Evolutionary conservation across 2,329 filamentous ascomycete genomes (phyloP).

Genomic region (Talaromyces islandicus): DNA sequence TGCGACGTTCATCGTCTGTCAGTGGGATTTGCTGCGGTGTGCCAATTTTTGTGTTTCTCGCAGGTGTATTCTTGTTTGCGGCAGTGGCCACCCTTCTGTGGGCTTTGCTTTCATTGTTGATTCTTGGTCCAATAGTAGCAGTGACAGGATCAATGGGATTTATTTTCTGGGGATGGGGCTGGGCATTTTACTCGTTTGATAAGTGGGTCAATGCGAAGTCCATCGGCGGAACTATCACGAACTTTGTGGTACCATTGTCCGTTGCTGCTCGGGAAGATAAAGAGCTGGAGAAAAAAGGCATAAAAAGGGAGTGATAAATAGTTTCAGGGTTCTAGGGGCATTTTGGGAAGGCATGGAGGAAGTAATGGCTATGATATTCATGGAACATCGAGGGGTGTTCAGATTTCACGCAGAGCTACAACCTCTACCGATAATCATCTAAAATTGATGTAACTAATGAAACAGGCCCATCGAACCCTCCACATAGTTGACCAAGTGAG

Average conservation of each 20-base stretch:
- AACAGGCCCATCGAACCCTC: not conserved
- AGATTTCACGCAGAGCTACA: too few relatives aligned
- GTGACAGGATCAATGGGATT: constrained; percentile 24
- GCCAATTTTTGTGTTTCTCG: constrained; percentile 27
- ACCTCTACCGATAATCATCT: not conserved
- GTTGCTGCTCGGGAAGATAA: not conserved
- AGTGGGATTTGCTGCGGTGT: constrained; percentile 29
- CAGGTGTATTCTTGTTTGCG: constrained; percentile 26
- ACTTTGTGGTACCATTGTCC: constrained; percentile 17
- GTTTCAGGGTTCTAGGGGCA: too few relatives aligned
- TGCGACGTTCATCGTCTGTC: constrained; percentile 26
- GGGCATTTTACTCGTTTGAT: constrained; percentile 22
- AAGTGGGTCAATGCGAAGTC: constrained; percentile 20
- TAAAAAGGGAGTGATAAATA: not conserved
- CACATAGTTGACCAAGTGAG: not conserved
- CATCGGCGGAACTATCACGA: constrained; percentile 19
- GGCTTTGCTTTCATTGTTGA: constrained; percentile 24
- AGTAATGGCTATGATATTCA: not conserved
- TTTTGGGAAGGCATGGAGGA: not conserved
- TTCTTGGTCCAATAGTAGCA: constrained; percentile 24
- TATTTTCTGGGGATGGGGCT: constrained; percentile 25
- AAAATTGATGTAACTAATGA: not conserved
- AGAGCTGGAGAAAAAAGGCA: not conserved
- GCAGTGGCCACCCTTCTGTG: constrained; percentile 25
- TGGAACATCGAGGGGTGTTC: not conserved